Evolutionary conservation across 345 rosid genomes (phyloP), one percentile per base, ranked within the genome.

Genomic region (Noccaea bulbosa): DNA sequence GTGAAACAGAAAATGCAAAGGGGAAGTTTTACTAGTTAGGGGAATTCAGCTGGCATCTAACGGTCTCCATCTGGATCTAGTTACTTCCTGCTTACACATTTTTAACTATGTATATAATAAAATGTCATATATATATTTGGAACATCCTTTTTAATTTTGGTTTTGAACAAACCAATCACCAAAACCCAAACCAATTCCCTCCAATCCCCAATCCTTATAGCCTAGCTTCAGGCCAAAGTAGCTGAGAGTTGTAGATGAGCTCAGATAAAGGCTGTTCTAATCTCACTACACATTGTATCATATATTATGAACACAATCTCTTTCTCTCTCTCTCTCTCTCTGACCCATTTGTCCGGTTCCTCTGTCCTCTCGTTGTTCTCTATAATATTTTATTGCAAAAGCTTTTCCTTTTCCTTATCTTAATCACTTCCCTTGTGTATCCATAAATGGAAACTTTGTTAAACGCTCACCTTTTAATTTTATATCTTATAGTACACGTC

Each of bases 41-140:
- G 79, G 84, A 80, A 78, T 85, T 83, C 86, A 79, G 93, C 90
- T 93, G 70, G 81, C 53, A 82, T 87, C 83, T 70, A 88, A 90
- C 88, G 81, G 76, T 76, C 73, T 65, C 60, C 68, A 65, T 55
- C 62, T 64, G 41, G 52, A 53, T 64, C 78, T 67, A 62, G 78
- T 78, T 73, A 67, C 77, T 47, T 67, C 30, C 27, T 70, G 46
- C 34, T 47, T 65, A 34, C 64, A 69, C 56, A 17, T 53, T 77
- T 70, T 16, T 51, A 68, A 68, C 55, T 60, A 22, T 67, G 32
- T 71, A 50, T 35, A 34, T 32, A 35, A 15, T 27, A 27, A 45
- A 6, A 53, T 62, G 15, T 34, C 46, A 20, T 50, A 51, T 35
- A 32, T 30, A 62, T 30, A 62, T 54, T 15, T 53, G 51, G 30